Evolutionary conservation across 1,284 basidiomycete genomes (phyloP).

Genomic region (Salmacisia buchloeana): DNA sequence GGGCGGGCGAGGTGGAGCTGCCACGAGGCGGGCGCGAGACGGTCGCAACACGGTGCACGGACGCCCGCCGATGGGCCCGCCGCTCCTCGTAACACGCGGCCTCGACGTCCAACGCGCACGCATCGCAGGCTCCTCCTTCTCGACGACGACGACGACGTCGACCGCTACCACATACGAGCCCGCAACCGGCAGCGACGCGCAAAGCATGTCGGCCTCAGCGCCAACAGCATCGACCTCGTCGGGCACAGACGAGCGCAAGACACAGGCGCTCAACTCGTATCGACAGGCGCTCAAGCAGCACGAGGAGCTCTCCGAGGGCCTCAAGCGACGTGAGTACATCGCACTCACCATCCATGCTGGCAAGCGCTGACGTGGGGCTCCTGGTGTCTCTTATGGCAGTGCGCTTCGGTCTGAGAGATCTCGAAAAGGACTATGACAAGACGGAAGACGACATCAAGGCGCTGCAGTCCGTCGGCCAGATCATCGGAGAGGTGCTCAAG

Average conservation of each 20-base stretch:
- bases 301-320: constrained; percentile 35
- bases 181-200: not conserved
- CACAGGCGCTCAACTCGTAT: constrained; percentile 2
- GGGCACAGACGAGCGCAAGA: constrained; percentile 10
- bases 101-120: too few species aligned
- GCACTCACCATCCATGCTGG: not conserved
- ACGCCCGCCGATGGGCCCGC: too few species aligned
- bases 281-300: constrained; percentile 11
- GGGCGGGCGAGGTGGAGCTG: too few species aligned
- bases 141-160: too few species aligned
- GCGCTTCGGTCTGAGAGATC: constrained; percentile 59
- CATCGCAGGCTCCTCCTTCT: too few species aligned
- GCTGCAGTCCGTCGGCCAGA: constrained; percentile 96
- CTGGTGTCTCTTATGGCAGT: constrained; percentile 16
- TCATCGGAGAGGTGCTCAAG: constrained; percentile 98
- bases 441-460: constrained; percentile 99
- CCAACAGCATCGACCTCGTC: not conserved
- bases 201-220: not conserved
- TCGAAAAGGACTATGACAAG: constrained; percentile 86
- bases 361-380: not conserved
- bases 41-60: too few species aligned
- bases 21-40: too few species aligned
- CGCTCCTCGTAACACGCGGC: too few species aligned
- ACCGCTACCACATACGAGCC: not conserved
- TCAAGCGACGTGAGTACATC: constrained; percentile 39